Evolutionary conservation across 495 filamentous ascomycete species (phyloP), one percentile per base, ranked within the genome.

Genomic region (Usnea hakonensis): DNA sequence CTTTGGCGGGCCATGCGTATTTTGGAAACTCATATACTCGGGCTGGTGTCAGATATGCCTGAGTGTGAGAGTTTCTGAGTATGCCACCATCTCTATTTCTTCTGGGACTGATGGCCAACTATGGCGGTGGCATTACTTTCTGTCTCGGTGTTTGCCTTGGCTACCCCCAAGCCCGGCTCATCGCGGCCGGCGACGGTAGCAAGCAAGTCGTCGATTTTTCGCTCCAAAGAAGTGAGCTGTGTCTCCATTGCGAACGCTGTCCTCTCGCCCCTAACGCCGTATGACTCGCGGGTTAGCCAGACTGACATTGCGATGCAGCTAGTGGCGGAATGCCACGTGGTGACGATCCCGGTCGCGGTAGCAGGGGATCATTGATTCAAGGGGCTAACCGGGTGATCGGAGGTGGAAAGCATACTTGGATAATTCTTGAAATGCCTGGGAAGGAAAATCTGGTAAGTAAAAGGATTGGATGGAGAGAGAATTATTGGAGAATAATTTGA

Each of bases 141-240:
- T 28, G 13, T 28, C 46, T 30, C 46, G 46, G 46, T 50, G 23
- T 5, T 30, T 50, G 46, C 43, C 0, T 30, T 17, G 38, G 38
- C 58, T 32, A 36, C 46, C 23, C 38, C 35, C n/a, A 14, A 19
- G 48, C 32, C 40, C 19, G 52, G 50, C n/a, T 46, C 55, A 40
- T 81, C 78, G 14, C 78, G 78, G 41, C 75, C 69, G 13, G 77
- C 78, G 3, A 87, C 79, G 35, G 75, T 69, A 10, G 77, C 78
- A 3, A 87, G 72, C n/a, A 86, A 67, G 48, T 75, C 77, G 52
- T 85, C 82, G 38, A 87, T 82, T 71, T 80, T 84, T 57, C 68
- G 68, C 69, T 87, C 84, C 36, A 87, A 65, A 9, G 66, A 67
- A 35, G 68, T 74, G 41, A 87, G 73, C 55, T 83, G 79, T 32